Conservation (phyloP, 1,139 yeast genomes). For the Spathaspora jeffriesii region DNA sequence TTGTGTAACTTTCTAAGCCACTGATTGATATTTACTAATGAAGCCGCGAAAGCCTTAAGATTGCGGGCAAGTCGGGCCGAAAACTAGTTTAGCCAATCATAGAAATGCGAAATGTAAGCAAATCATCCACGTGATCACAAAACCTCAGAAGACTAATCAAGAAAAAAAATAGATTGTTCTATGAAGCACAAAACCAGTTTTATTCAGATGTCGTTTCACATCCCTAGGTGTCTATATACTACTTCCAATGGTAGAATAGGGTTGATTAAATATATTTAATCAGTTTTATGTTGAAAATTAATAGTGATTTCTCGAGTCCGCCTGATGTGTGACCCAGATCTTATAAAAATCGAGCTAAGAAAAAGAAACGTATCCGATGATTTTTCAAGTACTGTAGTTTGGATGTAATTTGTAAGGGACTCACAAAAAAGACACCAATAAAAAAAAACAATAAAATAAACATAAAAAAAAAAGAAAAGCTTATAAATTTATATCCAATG, state of each 20-base stretch:
- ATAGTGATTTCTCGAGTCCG: neutral
- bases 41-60: too few species aligned
- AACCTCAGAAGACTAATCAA: neutral
- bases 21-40: too few species aligned
- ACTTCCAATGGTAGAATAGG: too few species aligned
- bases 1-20: too few species aligned
- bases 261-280: too few species aligned
- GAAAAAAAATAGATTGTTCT: neutral
- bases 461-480: conserved; percentile 1
- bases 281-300: neutral
- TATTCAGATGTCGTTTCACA: neutral
- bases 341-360: neutral
- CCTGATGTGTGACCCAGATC: neutral
- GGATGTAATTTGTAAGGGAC: neutral
- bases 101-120: neutral
- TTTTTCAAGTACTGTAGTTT: neutral
- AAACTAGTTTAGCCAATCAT: neutral
- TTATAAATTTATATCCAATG: neutral
- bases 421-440: neutral
- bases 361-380: neutral
- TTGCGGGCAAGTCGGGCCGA: neutral
- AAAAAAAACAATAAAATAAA: neutral
- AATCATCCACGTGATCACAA: neutral
- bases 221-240: neutral
- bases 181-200: neutral